Base-by-base conservation (phyloP, 768 basidiomycete species). In the Neoboletus brunneissimus region DNA sequence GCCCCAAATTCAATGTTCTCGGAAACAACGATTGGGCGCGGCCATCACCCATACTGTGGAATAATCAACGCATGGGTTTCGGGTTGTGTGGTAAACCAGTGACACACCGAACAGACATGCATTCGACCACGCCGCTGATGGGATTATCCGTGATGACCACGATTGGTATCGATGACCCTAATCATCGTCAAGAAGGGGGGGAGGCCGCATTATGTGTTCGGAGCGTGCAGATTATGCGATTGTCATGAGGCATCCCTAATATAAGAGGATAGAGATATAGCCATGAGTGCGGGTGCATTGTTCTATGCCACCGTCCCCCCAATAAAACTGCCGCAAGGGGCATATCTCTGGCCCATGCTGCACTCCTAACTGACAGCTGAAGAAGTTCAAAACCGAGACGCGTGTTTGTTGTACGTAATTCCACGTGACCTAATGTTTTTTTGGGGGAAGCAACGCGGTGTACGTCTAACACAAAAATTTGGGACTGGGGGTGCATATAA, bases 401-500 rank as follows among this genome's bases (percentile, higher is more conserved):
- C 51, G 3, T 48, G 46, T 44, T 40, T 37, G 16, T 48, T 52
- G 15, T 62, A 67, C 62, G 65, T 71, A 69, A 66, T 43, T 22
- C 0, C 68, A 70, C 68, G 68, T 70, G 68, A 71, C 53, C 54
- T 22, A 38, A 52, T 40, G 4, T 55, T 68, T 71, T 68, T 67
- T 69, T 68, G 51, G 61, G 68, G 68, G 63, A 56, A 59, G 55
- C 59, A 61, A 51, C 51, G 56, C 57, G 41, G 54, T 55, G 34
- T 63, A 52, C 57, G 51, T 62, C 56, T 38, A 70, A 64, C 56
- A 41, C 45, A 60, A 70, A 70, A 71, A 63, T 51, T 72, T 72
- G 60, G 70, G 69, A 70, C 60, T 70, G 66, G 70, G 70, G 69
- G 67, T 41, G 44, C 54, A 57, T 61, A 64, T 64, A 68, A 67